Evolutionary conservation across 164 flowering plant species (phyloP).

Genomic region (Vitis amurensis): DNA sequence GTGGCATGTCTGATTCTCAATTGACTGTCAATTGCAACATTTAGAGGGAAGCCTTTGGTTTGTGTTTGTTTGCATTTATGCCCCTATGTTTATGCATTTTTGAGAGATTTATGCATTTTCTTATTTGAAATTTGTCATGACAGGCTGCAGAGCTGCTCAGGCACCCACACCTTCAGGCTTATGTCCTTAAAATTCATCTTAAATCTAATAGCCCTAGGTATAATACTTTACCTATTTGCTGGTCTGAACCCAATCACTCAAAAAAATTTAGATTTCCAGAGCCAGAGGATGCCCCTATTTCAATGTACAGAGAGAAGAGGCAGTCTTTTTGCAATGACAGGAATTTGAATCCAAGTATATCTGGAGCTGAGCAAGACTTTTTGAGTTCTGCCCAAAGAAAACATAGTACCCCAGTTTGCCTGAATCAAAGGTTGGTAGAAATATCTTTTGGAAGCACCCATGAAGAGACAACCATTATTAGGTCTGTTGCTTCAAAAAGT

Average conservation of each 20-base stretch:
- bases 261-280: constrained; percentile 55
- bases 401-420: constrained; percentile 30
- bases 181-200: constrained; percentile 66
- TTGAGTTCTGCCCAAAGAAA: constrained; percentile 40
- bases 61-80: not conserved
- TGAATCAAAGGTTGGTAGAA: constrained; percentile 36
- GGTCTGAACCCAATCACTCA: constrained; percentile 39
- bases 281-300: constrained; percentile 34
- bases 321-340: constrained; percentile 62
- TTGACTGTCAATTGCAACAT: not conserved
- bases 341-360: constrained; percentile 64
- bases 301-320: constrained; percentile 39
- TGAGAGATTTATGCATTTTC: not conserved
- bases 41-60: not conserved
- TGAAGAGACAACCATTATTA: constrained; percentile 40
- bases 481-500: constrained; percentile 32
- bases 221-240: constrained; percentile 37
- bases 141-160: constrained; percentile 92
- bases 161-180: constrained; percentile 80
- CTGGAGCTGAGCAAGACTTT: constrained; percentile 58
- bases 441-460: constrained; percentile 42
- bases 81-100: too few species aligned
- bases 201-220: constrained; percentile 59
- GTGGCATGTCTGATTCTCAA: not conserved
- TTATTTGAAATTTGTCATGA: constrained; percentile 6